phyloP scores from a whole-genome alignment of 768 basidiomycete genomes.

The Lentinula lateritia region DNA sequence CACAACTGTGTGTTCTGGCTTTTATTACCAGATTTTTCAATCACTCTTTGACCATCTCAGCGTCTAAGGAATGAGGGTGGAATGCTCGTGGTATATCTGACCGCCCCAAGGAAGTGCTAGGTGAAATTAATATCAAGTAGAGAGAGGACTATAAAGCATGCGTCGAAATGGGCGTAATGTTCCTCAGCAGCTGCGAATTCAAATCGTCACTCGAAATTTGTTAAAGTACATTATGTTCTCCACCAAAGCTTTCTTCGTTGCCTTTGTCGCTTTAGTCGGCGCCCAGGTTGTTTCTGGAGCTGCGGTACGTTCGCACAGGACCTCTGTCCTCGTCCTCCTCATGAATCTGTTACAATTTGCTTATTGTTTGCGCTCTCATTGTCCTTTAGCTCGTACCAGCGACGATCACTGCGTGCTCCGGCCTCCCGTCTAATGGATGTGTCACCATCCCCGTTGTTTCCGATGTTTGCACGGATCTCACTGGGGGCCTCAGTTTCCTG shows the following conservation, averaged over 20 bases:
- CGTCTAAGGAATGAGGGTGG: too few species aligned
- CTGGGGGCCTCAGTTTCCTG: slow-evolving; percentile 6
- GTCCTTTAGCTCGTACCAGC: background rate
- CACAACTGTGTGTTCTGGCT: too few species aligned
- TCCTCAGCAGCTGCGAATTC: background rate
- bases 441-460: slow-evolving; percentile 5
- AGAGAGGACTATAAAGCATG: background rate
- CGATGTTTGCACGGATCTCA: slow-evolving; percentile 5
- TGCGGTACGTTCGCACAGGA: background rate
- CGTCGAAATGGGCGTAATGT: background rate
- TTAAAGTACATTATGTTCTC: background rate
- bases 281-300: background rate
- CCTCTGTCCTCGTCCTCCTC: too few species aligned
- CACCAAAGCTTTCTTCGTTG: background rate
- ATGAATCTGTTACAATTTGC: too few species aligned
- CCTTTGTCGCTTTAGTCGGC: background rate
- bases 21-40: too few species aligned
- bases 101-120: too few species aligned
- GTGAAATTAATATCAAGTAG: background rate
- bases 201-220: background rate
- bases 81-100: too few species aligned
- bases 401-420: background rate
- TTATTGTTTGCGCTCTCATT: too few species aligned
- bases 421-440: slow-evolving; percentile 6
- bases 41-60: too few species aligned